phyloP scores from a whole-genome alignment of 805 yeast species.

The Candida corydali region DNA sequence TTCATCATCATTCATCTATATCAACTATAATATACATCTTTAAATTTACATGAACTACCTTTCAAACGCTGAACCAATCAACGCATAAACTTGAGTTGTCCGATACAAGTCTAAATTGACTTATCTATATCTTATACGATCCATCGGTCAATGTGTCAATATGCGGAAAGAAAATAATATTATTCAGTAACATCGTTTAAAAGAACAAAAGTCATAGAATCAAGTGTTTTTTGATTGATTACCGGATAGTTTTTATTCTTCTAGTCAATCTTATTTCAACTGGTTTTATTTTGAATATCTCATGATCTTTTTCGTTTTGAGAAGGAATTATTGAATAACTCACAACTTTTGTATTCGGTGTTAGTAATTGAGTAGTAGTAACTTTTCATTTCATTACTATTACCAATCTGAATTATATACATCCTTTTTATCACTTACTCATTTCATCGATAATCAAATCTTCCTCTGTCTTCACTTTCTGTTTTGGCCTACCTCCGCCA shows the following conservation, averaged over 20 bases:
- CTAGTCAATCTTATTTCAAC: neutral
- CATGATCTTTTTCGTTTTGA: neutral
- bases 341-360: neutral
- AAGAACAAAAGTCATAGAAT: neutral
- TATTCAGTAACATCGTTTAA: neutral
- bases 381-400: neutral
- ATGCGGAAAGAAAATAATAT: slow-evolving; percentile 26
- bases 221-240: neutral
- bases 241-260: slow-evolving; percentile 1
- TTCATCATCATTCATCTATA: no score
- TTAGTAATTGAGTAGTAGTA: neutral
- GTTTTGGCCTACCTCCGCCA: slow-evolving; percentile 36
- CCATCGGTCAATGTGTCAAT: slow-evolving; percentile 48
- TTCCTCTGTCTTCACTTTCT: slow-evolving; percentile 16
- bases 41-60: no score
- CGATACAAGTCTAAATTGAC: slow-evolving; percentile 25
- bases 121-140: slow-evolving; percentile 26
- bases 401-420: neutral
- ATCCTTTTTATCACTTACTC: slow-evolving; percentile 3
- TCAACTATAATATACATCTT: no score
- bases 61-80: no score
- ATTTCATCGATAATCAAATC: slow-evolving; percentile 19
- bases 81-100: slow-evolving; percentile 46
- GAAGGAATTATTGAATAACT: neutral
- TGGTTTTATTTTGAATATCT: neutral